Conservation (phyloP, 2,329 filamentous ascomycete genomes). For the Diaporthe helianthi region DNA sequence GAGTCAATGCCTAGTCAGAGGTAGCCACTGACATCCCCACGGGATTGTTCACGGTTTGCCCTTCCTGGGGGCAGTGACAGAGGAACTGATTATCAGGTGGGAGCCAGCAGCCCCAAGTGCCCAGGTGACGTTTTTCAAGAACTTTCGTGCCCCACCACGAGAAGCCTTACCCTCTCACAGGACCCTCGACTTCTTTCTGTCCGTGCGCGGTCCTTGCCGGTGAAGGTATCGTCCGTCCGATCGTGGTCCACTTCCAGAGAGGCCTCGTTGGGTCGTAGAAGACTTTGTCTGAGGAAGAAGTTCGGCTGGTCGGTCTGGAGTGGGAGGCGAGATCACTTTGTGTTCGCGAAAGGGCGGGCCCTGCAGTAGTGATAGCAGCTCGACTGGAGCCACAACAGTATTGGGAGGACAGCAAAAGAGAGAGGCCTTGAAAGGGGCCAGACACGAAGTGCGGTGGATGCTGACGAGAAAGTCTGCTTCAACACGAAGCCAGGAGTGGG, state of each 20-base stretch:
- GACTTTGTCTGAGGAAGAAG: neutral
- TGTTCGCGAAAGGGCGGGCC: neutral
- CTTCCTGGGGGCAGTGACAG: constrained; percentile 3
- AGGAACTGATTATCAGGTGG: neutral
- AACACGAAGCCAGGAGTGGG: constrained; percentile 16
- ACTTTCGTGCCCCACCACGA: constrained; percentile 6
- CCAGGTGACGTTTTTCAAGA: neutral
- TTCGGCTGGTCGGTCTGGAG: neutral
- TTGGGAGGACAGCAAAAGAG: neutral
- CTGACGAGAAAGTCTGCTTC: neutral
- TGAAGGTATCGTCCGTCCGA: neutral
- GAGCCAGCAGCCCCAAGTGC: neutral
- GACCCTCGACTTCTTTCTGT: neutral
- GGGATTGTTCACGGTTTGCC: constrained; percentile 19
- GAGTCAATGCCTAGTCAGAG: constrained; percentile 32
- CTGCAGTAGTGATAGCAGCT: constrained; percentile 27
- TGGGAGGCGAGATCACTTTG: neutral
- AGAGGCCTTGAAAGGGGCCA: neutral
- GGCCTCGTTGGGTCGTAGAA: neutral
- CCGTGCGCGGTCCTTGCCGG: neutral
- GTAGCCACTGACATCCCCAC: constrained; percentile 8
- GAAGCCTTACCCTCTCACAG: neutral
- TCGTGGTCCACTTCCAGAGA: neutral
- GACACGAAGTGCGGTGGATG: neutral
- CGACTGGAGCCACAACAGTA: constrained; percentile 17